Percentiles rank a stretch among this genome's conserved stretches.
phyloP scores from a whole-genome alignment of 177 flowering plant species.

The Telopea speciosissima region DNA sequence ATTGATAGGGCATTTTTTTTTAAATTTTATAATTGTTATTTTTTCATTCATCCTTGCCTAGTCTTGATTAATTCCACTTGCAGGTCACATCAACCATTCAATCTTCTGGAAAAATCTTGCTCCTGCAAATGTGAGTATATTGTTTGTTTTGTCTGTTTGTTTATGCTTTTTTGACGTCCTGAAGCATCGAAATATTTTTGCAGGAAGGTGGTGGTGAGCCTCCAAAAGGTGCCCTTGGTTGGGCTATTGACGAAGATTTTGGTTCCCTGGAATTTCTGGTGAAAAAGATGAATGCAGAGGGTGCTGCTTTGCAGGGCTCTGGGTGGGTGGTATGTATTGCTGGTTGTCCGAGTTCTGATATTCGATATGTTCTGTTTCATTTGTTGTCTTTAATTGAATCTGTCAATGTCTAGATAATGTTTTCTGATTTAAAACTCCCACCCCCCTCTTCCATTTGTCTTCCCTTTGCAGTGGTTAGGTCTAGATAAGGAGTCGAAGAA shows the following conservation, averaged over 20 bases:
- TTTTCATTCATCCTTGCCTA: neutral
- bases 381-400: neutral
- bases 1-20: too few relatives aligned
- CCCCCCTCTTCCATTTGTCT: neutral
- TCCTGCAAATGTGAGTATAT: conserved; percentile 54
- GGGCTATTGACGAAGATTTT: conserved; percentile 79
- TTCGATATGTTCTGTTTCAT: neutral
- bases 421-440: neutral
- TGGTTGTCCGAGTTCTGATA: neutral
- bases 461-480: conserved; percentile 74
- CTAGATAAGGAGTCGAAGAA: conserved; percentile 68
- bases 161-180: neutral
- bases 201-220: conserved; percentile 99
- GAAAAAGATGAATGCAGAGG: conserved; percentile 73
- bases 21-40: neutral
- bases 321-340: conserved; percentile 93
- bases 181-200: conserved; percentile 7
- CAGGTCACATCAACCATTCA: conserved; percentile 96
- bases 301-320: conserved; percentile 97
- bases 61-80: conserved; percentile 1
- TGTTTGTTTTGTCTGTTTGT: neutral
- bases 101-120: conserved; percentile 92
- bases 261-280: conserved; percentile 69
- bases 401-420: neutral
- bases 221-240: conserved; percentile 63